phyloP scores from a whole-genome alignment of 257 asterid genomes.

The Ehretia macrophylla region DNA sequence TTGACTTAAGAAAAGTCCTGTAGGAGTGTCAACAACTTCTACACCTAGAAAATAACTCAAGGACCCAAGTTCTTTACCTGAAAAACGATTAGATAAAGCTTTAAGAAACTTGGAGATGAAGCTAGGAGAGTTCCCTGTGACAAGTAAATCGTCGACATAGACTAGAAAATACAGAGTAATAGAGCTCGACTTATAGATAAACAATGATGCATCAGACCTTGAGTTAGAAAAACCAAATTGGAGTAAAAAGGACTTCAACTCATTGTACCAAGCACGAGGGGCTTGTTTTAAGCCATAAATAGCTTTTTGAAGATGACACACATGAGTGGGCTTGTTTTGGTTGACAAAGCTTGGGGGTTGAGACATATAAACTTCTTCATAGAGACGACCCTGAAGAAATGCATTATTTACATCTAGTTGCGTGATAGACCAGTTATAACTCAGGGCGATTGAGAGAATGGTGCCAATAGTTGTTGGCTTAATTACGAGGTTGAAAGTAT shows the following conservation, averaged over 20 bases:
- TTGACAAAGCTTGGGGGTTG: not conserved
- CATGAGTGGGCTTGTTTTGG: not conserved
- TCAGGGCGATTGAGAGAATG: not conserved
- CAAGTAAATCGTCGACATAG: not conserved
- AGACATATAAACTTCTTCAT: not conserved
- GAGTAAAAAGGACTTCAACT: too few relatives aligned
- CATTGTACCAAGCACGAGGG: conserved; percentile 3
- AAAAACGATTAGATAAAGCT: not conserved
- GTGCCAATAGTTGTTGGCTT: not conserved
- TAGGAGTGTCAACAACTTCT: not conserved
- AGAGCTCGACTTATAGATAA: not conserved
- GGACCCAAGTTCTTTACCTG: not conserved
- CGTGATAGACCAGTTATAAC: not conserved
- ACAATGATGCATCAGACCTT: not conserved
- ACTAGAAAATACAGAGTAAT: not conserved
- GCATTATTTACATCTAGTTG: not conserved
- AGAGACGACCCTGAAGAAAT: not conserved
- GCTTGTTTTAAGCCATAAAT: conserved; percentile 10
- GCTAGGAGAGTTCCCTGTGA: too few relatives aligned
- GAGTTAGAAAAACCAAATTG: not conserved
- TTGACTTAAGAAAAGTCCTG: not conserved
- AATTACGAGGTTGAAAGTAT: not conserved
- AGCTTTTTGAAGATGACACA: not conserved
- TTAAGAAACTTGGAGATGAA: not conserved
- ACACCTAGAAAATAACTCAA: not conserved